phyloP scores from a whole-genome alignment of 1,284 basidiomycete species.

The Ceratobasidium papillatum region DNA sequence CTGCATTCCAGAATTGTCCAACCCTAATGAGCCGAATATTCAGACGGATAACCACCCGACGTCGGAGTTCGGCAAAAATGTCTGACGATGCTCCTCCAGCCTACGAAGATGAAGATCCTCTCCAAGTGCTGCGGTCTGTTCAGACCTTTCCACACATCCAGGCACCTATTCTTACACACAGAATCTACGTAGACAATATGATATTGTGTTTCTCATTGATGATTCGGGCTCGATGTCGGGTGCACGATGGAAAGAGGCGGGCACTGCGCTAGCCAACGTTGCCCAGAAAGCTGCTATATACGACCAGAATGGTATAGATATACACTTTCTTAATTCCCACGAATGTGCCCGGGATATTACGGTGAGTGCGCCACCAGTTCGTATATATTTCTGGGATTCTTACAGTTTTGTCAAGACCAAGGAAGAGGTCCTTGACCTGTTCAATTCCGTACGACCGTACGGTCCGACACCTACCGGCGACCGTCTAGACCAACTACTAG shows the following conservation, averaged over 20 bases:
- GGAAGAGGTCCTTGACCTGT: conserved; percentile 54
- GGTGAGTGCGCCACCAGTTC: conserved; percentile 24
- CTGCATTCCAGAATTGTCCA: neutral
- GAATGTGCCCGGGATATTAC: conserved; percentile 28
- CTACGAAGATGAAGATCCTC: conserved; percentile 3
- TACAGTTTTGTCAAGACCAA: conserved; percentile 10
- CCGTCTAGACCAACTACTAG: conserved; percentile 59
- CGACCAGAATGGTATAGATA: conserved; percentile 61
- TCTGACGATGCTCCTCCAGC: conserved; percentile 6
- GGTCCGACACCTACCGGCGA: conserved; percentile 62
- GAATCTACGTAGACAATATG: conserved; percentile 50
- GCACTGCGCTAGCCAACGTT: conserved; percentile 56
- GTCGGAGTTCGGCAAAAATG: neutral
- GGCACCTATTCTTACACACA: neutral
- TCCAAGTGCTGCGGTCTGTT: conserved; percentile 9
- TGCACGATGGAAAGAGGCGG: conserved; percentile 60
- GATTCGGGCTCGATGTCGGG: conserved; percentile 67
- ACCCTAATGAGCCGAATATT: neutral
- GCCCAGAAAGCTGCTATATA: conserved; percentile 58
- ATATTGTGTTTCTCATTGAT: conserved; percentile 65
- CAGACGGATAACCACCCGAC: neutral
- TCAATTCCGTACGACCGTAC: conserved; percentile 56
- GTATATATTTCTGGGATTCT: neutral
- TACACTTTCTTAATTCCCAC: conserved; percentile 59
- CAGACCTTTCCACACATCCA: neutral